These are phyloP conservation scores for Fagus sylvatica DNA, from an alignment of 306 rosid genomes.

Conservation along the genomic window DNA sequence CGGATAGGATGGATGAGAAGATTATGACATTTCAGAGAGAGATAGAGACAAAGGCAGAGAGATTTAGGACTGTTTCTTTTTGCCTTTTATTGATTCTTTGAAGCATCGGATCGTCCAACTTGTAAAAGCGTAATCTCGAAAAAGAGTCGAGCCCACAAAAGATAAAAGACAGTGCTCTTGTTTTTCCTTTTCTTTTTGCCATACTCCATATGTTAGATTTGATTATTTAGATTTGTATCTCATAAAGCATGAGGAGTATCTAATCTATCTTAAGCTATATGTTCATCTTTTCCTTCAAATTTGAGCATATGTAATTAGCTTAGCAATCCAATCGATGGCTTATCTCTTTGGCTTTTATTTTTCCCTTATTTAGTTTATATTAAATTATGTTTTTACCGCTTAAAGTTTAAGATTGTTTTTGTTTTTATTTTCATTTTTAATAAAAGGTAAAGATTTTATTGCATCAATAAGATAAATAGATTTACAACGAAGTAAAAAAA, in stretches of 20 bases:
- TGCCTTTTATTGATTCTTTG: conserved; percentile 19
- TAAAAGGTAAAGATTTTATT: no score
- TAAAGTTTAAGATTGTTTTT: no score
- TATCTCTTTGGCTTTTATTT: background rate
- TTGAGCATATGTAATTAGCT: no score
- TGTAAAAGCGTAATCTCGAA: conserved; percentile 9
- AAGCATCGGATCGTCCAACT: conserved; percentile 26
- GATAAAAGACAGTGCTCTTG: conserved; percentile 11
- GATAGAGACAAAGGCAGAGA: conserved; percentile 2
- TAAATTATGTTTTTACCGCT: no score
- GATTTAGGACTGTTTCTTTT: background rate
- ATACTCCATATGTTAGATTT: conserved; percentile 3
- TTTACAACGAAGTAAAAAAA: no score
- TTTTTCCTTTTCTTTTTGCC: background rate
- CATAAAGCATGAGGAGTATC: background rate
- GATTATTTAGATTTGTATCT: conserved; percentile 2
- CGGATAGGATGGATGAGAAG: conserved; percentile 28
- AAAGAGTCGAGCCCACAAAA: background rate
- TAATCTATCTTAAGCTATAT: conserved; percentile 7
- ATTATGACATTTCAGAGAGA: background rate
- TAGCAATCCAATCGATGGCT: background rate
- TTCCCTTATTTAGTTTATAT: no score
- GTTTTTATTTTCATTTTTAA: no score
- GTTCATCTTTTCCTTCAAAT: background rate
- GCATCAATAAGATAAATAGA: no score